phyloP scores from a whole-genome alignment of 306 rosid genomes.

The Rubus idaeus region DNA sequence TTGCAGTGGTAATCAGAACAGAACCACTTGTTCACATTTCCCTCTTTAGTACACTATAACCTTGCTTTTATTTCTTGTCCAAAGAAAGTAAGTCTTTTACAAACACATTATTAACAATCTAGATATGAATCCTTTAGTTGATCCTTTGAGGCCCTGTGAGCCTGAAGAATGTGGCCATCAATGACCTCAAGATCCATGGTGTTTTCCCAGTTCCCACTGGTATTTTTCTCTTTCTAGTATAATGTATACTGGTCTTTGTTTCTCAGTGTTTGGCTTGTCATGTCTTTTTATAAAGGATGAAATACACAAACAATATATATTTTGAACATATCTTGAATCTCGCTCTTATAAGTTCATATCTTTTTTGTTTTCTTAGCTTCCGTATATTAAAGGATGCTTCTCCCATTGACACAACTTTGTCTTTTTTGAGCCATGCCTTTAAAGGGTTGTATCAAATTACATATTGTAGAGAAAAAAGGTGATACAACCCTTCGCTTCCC shows the following conservation, averaged over 20 bases:
- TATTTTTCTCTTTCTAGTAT: background rate
- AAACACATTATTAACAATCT: too few species aligned
- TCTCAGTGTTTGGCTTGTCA: background rate
- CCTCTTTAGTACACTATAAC: background rate
- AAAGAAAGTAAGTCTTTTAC: too few species aligned
- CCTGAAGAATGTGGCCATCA: background rate
- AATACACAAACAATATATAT: background rate
- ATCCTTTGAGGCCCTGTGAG: background rate
- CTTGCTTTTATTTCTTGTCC: background rate
- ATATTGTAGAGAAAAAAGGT: background rate
- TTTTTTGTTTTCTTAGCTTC: background rate
- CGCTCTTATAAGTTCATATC: background rate
- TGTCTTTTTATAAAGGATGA: background rate
- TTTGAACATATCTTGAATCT: slow-evolving; percentile 1
- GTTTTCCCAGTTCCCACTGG: background rate
- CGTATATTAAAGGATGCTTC: background rate
- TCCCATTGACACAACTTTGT: background rate
- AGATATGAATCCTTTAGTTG: background rate
- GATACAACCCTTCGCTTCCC: background rate
- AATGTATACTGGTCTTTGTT: background rate
- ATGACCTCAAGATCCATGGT: background rate
- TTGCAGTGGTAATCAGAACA: background rate
- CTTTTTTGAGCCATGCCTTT: background rate
- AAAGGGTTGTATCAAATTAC: background rate
- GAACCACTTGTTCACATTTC: background rate